Conservation (phyloP, 2,329 filamentous ascomycete genomes). For the Aspergillus oerlinghausenensis region DNA sequence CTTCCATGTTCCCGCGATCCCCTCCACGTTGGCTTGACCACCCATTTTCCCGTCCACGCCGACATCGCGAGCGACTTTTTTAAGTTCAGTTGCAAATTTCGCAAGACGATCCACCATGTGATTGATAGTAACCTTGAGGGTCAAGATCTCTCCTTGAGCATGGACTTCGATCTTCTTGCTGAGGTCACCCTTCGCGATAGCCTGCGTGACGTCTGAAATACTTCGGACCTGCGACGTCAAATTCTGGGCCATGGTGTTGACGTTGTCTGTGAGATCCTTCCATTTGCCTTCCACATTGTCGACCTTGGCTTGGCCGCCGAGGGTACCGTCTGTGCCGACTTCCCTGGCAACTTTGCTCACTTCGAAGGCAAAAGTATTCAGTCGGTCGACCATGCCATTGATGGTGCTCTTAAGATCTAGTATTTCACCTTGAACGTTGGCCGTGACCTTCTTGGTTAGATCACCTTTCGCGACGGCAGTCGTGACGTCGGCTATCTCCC, state of each 20-base stretch:
- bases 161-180: conserved; percentile 94
- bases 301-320: conserved; percentile 61
- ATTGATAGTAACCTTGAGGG: conserved; percentile 94
- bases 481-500: conserved; percentile 94
- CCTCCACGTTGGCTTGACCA: conserved; percentile 89
- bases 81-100: conserved; percentile 93
- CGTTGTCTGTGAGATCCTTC: conserved; percentile 63
- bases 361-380: conserved; percentile 61
- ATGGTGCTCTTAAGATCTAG: conserved; percentile 88
- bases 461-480: conserved; percentile 93
- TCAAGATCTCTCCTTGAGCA: conserved; percentile 88
- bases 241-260: conserved; percentile 64
- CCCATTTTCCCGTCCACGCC: conserved; percentile 98
- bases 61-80: conserved; percentile 92
- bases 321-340: conserved; percentile 59
- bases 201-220: conserved; percentile 90
- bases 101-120: conserved; percentile 97
- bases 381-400: conserved; percentile 63
- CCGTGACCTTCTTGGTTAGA: conserved; percentile 90
- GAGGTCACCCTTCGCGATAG: conserved; percentile 93
- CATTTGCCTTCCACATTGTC: conserved; percentile 64
- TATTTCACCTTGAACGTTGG: conserved; percentile 91
- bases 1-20: conserved; percentile 92
- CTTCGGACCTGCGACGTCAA: conserved; percentile 69
- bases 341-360: conserved; percentile 63